Percentiles rank a stretch among this genome's conserved stretches.
phyloP scores from a whole-genome alignment of 2,329 filamentous ascomycete species.

The Ophiostoma ips region DNA sequence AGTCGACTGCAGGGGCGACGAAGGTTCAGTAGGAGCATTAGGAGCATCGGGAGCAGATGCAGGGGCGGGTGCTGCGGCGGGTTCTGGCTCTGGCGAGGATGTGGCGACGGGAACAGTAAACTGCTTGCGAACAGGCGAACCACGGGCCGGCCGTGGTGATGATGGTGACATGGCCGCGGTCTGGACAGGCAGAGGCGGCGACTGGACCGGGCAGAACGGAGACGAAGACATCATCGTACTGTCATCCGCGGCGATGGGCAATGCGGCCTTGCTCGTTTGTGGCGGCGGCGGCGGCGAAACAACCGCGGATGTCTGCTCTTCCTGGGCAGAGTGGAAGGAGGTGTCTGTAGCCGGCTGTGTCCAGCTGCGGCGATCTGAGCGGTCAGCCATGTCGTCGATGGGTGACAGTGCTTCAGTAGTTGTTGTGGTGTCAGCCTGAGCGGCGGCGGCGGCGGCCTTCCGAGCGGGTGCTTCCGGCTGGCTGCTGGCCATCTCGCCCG shows the following conservation, averaged over 20 bases:
- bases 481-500: constrained; percentile 3
- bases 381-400: constrained; percentile 3
- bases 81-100: too few species aligned
- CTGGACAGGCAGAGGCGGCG: constrained; percentile 13
- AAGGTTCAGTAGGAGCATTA: background rate
- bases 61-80: background rate
- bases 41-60: background rate
- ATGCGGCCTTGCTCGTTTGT: background rate
- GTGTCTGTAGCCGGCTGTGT: constrained; percentile 22
- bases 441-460: background rate
- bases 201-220: constrained; percentile 10
- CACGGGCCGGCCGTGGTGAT: too few species aligned
- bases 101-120: too few species aligned
- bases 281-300: constrained; percentile 3
- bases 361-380: constrained; percentile 14
- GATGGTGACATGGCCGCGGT: constrained; percentile 2
- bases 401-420: constrained; percentile 8
- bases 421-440: background rate
- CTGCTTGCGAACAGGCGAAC: constrained; percentile 4
- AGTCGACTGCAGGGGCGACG: constrained; percentile 12
- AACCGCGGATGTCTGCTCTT: constrained; percentile 27
- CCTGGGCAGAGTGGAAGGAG: constrained; percentile 30
- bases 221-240: constrained; percentile 7
- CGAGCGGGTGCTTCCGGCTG: background rate
- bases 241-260: constrained; percentile 4